Evolutionary conservation across 169 alveolate genomes (phyloP).

Genomic region (Eimeria falciformis): DNA sequence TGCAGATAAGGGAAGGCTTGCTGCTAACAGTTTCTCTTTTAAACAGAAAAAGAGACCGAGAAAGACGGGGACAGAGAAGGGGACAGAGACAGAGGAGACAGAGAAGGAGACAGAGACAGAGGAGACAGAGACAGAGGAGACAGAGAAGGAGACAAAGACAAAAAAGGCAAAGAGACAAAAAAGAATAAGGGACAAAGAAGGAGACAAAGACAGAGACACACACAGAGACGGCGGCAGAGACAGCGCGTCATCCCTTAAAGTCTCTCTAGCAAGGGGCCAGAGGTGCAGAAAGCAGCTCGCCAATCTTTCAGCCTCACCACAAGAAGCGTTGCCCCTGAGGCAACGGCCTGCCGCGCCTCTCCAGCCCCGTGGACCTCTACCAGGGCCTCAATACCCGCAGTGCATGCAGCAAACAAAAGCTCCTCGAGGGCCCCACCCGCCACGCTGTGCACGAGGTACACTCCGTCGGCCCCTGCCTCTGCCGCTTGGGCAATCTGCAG

Average conservation of each 20-base stretch:
- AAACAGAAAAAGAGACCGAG: neutral
- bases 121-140: neutral
- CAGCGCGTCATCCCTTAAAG: neutral
- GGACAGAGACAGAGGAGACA: neutral
- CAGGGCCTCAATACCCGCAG: neutral
- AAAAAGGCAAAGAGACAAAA: neutral
- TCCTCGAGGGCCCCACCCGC: neutral
- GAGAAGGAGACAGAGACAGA: neutral
- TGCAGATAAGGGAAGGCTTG: neutral
- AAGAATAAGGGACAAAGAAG: neutral
- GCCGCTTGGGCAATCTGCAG: slow-evolving; percentile 71
- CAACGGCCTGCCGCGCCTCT: slow-evolving; percentile 13
- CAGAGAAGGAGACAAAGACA: neutral
- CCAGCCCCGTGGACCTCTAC: neutral
- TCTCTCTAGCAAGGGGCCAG: neutral
- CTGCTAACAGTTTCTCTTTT: no score
- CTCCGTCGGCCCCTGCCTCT: slow-evolving; percentile 60
- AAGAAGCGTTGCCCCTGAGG: neutral
- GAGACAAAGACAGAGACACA: neutral
- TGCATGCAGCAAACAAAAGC: slow-evolving; percentile 3
- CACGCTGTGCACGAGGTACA: neutral
- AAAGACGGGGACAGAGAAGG: neutral
- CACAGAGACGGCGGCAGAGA: neutral
- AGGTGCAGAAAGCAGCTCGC: neutral
- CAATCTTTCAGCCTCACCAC: neutral